Conservation (phyloP, 805 yeast genomes). For the Wickerhamomyces tratensis region DNA sequence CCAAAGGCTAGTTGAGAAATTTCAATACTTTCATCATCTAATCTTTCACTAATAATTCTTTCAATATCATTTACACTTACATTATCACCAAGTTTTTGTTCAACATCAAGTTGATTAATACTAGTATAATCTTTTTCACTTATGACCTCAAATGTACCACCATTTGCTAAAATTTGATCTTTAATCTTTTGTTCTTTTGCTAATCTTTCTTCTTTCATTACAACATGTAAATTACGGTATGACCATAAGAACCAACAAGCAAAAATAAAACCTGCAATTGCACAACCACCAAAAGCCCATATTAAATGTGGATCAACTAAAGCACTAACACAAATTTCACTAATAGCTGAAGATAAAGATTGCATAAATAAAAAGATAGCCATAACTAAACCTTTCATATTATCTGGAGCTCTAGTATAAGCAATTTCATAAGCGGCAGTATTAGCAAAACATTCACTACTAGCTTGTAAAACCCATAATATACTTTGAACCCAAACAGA, state of each 20-base stretch:
- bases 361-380: conserved; percentile 55
- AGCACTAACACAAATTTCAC: conserved; percentile 62
- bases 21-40: background rate
- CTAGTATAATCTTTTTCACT: background rate
- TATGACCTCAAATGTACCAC: no score
- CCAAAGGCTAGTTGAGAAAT: background rate
- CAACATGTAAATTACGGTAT: conserved; percentile 11
- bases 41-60: background rate
- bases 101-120: no score
- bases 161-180: background rate
- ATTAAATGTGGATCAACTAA: conserved; percentile 60
- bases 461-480: conserved; percentile 62
- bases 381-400: conserved; percentile 34
- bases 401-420: conserved; percentile 69
- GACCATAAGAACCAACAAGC: conserved; percentile 44
- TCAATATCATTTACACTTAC: no score
- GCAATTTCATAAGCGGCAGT: conserved; percentile 81
- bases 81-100: no score
- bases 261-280: conserved; percentile 44
- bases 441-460: conserved; percentile 72
- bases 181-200: conserved; percentile 10
- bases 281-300: conserved; percentile 61
- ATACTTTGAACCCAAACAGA: conserved; percentile 61
- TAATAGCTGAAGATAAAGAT: conserved; percentile 73
- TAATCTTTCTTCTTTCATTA: conserved; percentile 13